A percentile compares a stretch with the other conserved stretches of the same genome.
Evolutionary conservation across 2,329 filamentous ascomycete genomes (phyloP).

Genomic region (Phialophora expanda): DNA sequence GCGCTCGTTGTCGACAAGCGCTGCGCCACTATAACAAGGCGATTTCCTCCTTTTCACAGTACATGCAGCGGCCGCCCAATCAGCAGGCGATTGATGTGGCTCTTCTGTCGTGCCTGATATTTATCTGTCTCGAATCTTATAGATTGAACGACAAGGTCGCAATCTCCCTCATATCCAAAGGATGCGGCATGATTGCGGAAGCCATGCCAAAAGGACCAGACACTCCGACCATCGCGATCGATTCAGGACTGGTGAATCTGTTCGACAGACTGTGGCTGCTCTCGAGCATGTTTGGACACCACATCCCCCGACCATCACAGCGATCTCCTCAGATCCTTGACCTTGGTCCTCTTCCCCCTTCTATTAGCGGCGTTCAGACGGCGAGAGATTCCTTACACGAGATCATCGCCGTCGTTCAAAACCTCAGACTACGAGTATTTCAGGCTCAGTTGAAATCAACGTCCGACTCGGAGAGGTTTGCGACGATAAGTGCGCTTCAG

Average conservation of each 20-base stretch:
- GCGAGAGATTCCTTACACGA: constrained; percentile 8
- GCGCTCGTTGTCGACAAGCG: constrained; percentile 15
- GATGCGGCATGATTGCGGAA: constrained; percentile 12
- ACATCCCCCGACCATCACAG: not conserved
- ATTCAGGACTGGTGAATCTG: not conserved
- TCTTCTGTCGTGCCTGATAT: constrained; percentile 13
- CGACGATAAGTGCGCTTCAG: not conserved
- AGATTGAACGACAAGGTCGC: constrained; percentile 8
- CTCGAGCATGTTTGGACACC: constrained; percentile 11
- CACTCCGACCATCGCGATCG: not conserved
- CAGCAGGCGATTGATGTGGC: constrained; percentile 4
- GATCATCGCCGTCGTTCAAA: constrained; percentile 3
- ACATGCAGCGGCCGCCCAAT: not conserved
- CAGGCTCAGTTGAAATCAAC: not conserved
- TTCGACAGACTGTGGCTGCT: constrained; percentile 19
- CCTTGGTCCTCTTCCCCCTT: not conserved
- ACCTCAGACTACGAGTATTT: constrained; percentile 7
- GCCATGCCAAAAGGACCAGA: not conserved
- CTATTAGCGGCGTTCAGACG: not conserved
- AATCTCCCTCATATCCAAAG: constrained; percentile 11
- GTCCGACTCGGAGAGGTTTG: not conserved
- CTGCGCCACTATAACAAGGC: constrained; percentile 16
- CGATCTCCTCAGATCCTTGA: not conserved
- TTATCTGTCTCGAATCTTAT: constrained; percentile 13
- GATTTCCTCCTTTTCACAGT: constrained; percentile 9